phyloP scores from a whole-genome alignment of 2,329 filamentous ascomycete species.

The Dendryphion nanum region DNA sequence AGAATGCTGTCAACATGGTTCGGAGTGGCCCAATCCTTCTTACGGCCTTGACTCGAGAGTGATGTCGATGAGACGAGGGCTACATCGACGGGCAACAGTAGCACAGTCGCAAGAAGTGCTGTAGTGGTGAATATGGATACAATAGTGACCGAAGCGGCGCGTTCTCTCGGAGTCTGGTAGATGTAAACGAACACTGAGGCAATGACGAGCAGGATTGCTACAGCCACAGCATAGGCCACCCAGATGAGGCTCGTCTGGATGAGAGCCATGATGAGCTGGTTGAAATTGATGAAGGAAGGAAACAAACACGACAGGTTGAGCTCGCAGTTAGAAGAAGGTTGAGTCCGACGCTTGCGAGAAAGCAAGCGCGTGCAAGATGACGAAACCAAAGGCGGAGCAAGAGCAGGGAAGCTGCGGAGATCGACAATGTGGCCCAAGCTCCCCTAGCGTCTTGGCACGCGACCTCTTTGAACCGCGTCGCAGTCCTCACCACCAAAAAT shows the following conservation, averaged over 20 bases:
- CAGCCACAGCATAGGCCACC: conserved; percentile 84
- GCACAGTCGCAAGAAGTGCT: conserved; percentile 82
- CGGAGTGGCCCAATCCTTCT: conserved; percentile 94
- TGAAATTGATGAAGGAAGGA: no score
- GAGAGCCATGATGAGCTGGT: conserved; percentile 56
- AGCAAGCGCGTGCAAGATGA: no score
- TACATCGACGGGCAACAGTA: conserved; percentile 92
- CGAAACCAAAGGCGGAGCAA: no score
- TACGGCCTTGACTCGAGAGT: conserved; percentile 69
- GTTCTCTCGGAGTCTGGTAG: conserved; percentile 86
- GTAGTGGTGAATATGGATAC: conserved; percentile 87
- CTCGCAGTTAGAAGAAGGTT: no score
- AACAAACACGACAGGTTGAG: no score
- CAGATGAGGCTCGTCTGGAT: conserved; percentile 91
- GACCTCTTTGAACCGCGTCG: background rate
- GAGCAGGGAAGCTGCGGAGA: no score
- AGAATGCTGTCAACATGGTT: conserved; percentile 75
- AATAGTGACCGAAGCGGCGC: conserved; percentile 75
- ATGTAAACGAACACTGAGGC: conserved; percentile 84
- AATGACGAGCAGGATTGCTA: conserved; percentile 72
- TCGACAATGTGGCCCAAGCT: no score
- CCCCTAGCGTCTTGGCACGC: no score
- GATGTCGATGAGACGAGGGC: conserved; percentile 90
- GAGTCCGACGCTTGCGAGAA: no score
- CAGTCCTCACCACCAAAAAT: background rate